A percentile compares a stretch with the other conserved stretches of the same genome.
Conservation (phyloP, 495 filamentous ascomycete species). For the Jackrogersella multiformis region DNA sequence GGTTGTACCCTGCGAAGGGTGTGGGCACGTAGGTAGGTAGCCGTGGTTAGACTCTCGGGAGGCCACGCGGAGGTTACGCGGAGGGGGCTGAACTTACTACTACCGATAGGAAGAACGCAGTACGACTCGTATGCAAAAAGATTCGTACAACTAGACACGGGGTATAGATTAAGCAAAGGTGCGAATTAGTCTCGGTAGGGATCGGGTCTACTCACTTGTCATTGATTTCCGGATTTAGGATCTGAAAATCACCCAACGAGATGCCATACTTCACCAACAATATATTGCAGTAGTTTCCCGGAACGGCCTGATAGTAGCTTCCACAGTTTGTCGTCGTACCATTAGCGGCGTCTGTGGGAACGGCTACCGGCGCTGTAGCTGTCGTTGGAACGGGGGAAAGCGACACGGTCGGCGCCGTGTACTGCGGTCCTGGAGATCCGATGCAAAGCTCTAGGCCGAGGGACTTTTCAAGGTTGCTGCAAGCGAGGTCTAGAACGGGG, state of each 20-base stretch:
- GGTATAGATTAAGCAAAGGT: too few species aligned
- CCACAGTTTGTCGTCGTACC: slow-evolving; percentile 29
- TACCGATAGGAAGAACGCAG: slow-evolving; percentile 45
- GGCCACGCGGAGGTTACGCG: too few species aligned
- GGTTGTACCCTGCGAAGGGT: too few species aligned
- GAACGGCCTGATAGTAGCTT: slow-evolving; percentile 29
- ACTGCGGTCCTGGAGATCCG: not conserved
- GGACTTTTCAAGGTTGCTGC: not conserved
- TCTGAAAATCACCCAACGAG: slow-evolving; percentile 39
- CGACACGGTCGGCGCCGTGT: not conserved
- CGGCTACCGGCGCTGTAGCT: slow-evolving; percentile 8
- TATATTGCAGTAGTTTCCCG: slow-evolving; percentile 47
- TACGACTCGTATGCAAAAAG: slow-evolving; percentile 39
- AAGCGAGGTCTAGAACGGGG: not conserved
- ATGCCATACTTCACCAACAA: slow-evolving; percentile 40
- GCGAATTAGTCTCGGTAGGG: too few species aligned
- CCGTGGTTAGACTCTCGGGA: too few species aligned
- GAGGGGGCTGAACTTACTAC: too few species aligned
- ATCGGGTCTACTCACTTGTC: too few species aligned
- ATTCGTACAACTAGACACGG: slow-evolving; percentile 51
- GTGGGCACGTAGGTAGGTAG: not conserved
- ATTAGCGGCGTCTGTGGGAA: slow-evolving; percentile 28
- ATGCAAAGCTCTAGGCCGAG: not conserved
- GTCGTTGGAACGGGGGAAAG: not conserved
- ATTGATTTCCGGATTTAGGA: slow-evolving; percentile 45